Percentiles rank a stretch among this genome's conserved stretches.
Conservation (phyloP, 805 yeast genomes). For the Yarrowia sp. region DNA sequence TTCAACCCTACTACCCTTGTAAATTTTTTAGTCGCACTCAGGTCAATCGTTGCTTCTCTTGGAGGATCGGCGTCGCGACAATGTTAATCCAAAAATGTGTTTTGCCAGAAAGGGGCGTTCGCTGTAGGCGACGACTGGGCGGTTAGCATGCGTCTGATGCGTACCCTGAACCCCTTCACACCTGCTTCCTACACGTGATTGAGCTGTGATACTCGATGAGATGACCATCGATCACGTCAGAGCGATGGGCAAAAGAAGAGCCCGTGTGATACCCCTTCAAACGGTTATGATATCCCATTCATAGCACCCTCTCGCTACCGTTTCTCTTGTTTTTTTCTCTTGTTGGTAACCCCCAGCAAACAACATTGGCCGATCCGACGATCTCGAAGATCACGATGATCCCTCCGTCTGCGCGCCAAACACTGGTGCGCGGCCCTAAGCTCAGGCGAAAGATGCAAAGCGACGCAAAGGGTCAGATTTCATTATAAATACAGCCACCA, state of each 20-base stretch:
- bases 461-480: not conserved
- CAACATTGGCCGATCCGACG: conserved; percentile 23
- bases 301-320: not conserved
- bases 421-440: conserved; percentile 18
- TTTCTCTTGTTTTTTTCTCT: not conserved
- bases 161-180: conserved; percentile 10
- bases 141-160: not conserved
- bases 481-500: conserved; percentile 12
- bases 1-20: conserved; percentile 5
- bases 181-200: not conserved
- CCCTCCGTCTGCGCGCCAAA: conserved; percentile 6
- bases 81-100: conserved; percentile 21
- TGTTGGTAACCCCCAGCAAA: conserved; percentile 8
- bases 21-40: conserved; percentile 8
- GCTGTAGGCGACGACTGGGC: not conserved
- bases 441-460: not conserved
- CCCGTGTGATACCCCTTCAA: not conserved
- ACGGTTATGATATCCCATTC: not conserved
- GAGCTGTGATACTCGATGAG: not conserved
- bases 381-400: conserved; percentile 23
- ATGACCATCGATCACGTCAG: no score
- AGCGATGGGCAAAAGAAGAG: no score
- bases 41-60: conserved; percentile 2
- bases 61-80: conserved; percentile 18
- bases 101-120: conserved; percentile 14